These are phyloP conservation scores for Alternaria postmessia DNA, from an alignment of 2,329 filamentous ascomycete genomes.

Conservation along the genomic window DNA sequence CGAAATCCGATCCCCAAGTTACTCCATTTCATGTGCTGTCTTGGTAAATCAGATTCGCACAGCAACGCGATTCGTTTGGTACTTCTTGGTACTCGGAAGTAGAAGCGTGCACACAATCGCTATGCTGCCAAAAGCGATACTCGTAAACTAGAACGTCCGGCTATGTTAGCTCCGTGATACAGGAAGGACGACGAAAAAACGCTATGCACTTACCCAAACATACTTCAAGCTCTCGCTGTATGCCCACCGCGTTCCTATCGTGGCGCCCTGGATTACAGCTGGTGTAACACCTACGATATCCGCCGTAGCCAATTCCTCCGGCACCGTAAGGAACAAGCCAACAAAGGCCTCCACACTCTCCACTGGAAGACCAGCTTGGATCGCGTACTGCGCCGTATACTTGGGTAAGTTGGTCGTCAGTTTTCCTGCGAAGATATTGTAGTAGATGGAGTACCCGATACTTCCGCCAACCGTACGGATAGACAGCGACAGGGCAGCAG, in stretches of 20 bases:
- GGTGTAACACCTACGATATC: slow-evolving; percentile 38
- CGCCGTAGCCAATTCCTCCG: slow-evolving; percentile 24
- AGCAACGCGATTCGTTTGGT: slow-evolving; percentile 44
- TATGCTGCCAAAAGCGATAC: slow-evolving; percentile 41
- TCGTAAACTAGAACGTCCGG: slow-evolving; percentile 23
- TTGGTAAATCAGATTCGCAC: slow-evolving; percentile 19
- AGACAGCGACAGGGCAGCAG: slow-evolving; percentile 54
- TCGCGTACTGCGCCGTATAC: slow-evolving; percentile 38
- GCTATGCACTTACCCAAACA: slow-evolving; percentile 30
- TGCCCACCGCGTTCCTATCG: slow-evolving; percentile 40
- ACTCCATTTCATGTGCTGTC: background rate
- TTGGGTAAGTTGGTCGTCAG: slow-evolving; percentile 34
- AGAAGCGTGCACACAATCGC: slow-evolving; percentile 41
- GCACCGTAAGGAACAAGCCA: slow-evolving; percentile 38
- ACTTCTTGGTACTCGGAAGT: slow-evolving; percentile 44
- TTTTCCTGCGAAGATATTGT: slow-evolving; percentile 47
- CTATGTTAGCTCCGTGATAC: background rate
- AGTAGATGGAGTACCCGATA: slow-evolving; percentile 49
- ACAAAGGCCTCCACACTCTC: slow-evolving; percentile 49
- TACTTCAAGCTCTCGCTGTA: slow-evolving; percentile 43
- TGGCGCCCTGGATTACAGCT: slow-evolving; percentile 35
- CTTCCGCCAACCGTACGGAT: slow-evolving; percentile 55
- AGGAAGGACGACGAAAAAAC: background rate
- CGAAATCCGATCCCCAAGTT: background rate
- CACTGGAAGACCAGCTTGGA: slow-evolving; percentile 51